Evolutionary conservation across 306 rosid genomes (phyloP).

Genomic region (Corylus avellana): DNA sequence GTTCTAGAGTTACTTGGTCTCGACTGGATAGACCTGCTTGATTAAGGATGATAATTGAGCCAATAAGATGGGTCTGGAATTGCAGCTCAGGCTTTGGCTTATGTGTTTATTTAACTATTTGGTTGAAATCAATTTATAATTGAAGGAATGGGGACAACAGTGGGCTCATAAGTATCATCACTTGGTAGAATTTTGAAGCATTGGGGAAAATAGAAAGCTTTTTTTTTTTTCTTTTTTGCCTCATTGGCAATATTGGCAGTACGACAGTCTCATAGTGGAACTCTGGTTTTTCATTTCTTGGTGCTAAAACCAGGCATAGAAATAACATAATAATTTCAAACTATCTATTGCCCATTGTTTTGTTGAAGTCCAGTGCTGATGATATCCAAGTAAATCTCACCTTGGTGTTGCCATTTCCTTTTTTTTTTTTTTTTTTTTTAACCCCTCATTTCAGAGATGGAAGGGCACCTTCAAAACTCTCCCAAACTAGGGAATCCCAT

Average conservation of each 20-base stretch:
- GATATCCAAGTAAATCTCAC: background rate
- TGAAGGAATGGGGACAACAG: background rate
- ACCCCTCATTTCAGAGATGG: constrained; percentile 32
- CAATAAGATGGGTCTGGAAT: background rate
- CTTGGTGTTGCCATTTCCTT: background rate
- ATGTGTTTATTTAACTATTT: background rate
- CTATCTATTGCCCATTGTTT: background rate
- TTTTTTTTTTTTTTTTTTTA: background rate
- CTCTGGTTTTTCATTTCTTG: background rate
- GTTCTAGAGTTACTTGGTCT: too few relatives aligned
- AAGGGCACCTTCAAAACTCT: constrained; percentile 31
- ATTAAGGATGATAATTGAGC: background rate
- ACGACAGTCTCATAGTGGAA: background rate
- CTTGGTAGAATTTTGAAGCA: background rate
- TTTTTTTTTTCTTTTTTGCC: background rate
- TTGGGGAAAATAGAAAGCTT: background rate
- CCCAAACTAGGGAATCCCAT: constrained; percentile 26
- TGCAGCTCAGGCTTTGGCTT: background rate
- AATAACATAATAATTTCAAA: background rate
- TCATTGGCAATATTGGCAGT: background rate
- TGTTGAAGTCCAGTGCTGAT: background rate
- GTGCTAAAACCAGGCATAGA: background rate
- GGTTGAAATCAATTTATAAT: background rate
- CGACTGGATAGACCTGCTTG: background rate
- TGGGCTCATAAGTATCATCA: background rate